Percentiles rank a stretch among this genome's conserved stretches.
Evolutionary conservation across 2,329 filamentous ascomycete species (phyloP).

Genomic region (Claviceps capensis): DNA sequence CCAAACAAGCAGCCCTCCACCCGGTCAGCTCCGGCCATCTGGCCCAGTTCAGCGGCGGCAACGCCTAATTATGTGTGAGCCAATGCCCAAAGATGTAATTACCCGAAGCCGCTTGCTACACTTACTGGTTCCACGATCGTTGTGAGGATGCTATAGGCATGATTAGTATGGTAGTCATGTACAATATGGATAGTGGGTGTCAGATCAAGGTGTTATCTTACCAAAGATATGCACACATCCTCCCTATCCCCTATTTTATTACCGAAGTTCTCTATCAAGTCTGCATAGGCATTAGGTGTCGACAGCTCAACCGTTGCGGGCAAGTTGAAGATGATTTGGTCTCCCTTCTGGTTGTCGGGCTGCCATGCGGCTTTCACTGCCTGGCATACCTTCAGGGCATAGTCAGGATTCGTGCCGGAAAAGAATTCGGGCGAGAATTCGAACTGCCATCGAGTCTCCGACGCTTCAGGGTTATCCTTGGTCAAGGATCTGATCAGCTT

Average conservation of each 20-base stretch:
- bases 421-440: slow-evolving; percentile 83
- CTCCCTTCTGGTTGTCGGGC: slow-evolving; percentile 48
- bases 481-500: slow-evolving; percentile 80
- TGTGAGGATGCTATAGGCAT: slow-evolving; percentile 57
- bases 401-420: slow-evolving; percentile 79
- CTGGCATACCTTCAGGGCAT: slow-evolving; percentile 70
- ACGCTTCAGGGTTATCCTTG: slow-evolving; percentile 53
- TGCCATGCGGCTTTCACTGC: slow-evolving; percentile 92
- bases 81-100: not conserved
- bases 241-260: slow-evolving; percentile 70
- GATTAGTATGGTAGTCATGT: not conserved
- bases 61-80: slow-evolving; percentile 35
- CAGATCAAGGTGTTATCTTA: not conserved
- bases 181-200: too few relatives aligned
- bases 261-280: slow-evolving; percentile 95
- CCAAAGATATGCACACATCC: slow-evolving; percentile 72
- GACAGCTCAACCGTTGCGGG: slow-evolving; percentile 92
- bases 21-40: slow-evolving; percentile 91
- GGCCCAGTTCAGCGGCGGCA: slow-evolving; percentile 79
- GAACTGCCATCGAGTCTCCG: slow-evolving; percentile 56
- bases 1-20: slow-evolving; percentile 77
- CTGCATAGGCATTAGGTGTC: slow-evolving; percentile 90
- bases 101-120: slow-evolving; percentile 25
- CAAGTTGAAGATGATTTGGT: slow-evolving; percentile 90
- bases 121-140: slow-evolving; percentile 56